Percentiles rank a stretch among this genome's conserved stretches.
These are phyloP conservation scores for Phytophthora tubulina DNA, from an alignment of 352 stramenopile species.

Conservation along the genomic window DNA sequence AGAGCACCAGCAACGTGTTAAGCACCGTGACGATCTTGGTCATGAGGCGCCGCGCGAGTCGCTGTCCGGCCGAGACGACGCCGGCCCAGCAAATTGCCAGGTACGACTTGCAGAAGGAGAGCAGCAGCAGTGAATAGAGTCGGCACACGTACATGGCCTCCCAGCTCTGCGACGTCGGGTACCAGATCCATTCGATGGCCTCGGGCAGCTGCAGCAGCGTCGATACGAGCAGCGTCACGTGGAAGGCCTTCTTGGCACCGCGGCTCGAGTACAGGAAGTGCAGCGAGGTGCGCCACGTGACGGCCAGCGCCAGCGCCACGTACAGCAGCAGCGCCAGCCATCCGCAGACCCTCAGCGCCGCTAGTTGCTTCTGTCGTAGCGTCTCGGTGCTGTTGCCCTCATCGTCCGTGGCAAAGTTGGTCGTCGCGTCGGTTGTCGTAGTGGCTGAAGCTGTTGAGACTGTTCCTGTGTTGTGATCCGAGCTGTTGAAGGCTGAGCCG, in stretches of 20 bases:
- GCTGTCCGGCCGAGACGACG: constrained; percentile 81
- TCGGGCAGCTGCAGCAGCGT: constrained; percentile 76
- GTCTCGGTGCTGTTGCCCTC: constrained; percentile 16
- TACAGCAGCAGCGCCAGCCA: constrained; percentile 73
- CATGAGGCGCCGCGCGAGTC: constrained; percentile 61
- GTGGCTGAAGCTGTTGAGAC: not conserved
- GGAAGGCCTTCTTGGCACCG: constrained; percentile 73
- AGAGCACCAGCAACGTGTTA: constrained; percentile 64
- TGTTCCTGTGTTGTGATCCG: constrained; percentile 7
- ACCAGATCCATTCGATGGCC: constrained; percentile 67
- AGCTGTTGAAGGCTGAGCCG: constrained; percentile 17
- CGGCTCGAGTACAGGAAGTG: constrained; percentile 69
- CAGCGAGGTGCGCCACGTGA: constrained; percentile 70
- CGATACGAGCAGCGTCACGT: constrained; percentile 72
- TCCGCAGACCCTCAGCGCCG: constrained; percentile 62
- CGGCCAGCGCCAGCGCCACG: constrained; percentile 58
- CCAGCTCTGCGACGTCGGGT: constrained; percentile 70
- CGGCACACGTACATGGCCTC: constrained; percentile 71
- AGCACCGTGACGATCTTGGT: constrained; percentile 64
- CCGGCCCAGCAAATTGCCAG: constrained; percentile 84
- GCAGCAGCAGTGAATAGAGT: constrained; percentile 73
- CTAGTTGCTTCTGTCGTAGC: constrained; percentile 49
- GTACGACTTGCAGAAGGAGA: constrained; percentile 86
- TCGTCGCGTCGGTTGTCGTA: constrained; percentile 11
- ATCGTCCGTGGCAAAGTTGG: constrained; percentile 13